A percentile compares a stretch with the other conserved stretches of the same genome.
Conservation (phyloP, 1,139 yeast species). For the Yamadazyma friedrichii region DNA sequence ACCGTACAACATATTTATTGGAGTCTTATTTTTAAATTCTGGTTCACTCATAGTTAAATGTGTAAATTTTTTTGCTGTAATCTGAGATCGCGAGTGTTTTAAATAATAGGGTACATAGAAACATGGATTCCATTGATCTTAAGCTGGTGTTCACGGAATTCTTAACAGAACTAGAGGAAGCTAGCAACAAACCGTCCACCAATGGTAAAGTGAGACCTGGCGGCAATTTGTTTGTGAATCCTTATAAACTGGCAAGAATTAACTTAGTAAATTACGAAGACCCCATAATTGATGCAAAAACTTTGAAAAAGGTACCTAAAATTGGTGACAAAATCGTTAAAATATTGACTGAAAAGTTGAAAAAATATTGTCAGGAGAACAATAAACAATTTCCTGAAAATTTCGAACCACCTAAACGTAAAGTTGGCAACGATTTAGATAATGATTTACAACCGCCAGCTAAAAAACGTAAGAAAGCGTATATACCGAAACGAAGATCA, state of each 20-base stretch:
- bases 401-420: conserved; percentile 19
- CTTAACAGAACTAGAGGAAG: conserved; percentile 1
- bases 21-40: conserved; percentile 44
- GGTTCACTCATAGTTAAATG: conserved; percentile 1
- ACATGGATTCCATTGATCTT: background rate
- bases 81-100: background rate
- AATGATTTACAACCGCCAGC: conserved; percentile 10
- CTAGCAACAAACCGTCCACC: background rate
- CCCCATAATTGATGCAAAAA: conserved; percentile 45
- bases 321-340: conserved; percentile 65
- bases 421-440: background rate
- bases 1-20: conserved; percentile 86
- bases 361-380: conserved; percentile 45
- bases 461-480: conserved; percentile 39
- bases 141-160: conserved; percentile 1
- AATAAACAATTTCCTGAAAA: conserved; percentile 39
- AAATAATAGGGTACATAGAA: background rate
- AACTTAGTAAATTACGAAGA: conserved; percentile 7
- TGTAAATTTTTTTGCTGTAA: background rate
- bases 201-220: background rate
- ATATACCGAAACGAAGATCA: conserved; percentile 74
- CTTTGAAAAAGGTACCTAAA: conserved; percentile 50
- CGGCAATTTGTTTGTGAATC: conserved; percentile 16
- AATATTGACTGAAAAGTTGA: conserved; percentile 39
- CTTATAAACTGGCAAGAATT: conserved; percentile 16